Evolutionary conservation across 805 yeast species (phyloP).

Genomic region (Naumovozyma castellii): DNA sequence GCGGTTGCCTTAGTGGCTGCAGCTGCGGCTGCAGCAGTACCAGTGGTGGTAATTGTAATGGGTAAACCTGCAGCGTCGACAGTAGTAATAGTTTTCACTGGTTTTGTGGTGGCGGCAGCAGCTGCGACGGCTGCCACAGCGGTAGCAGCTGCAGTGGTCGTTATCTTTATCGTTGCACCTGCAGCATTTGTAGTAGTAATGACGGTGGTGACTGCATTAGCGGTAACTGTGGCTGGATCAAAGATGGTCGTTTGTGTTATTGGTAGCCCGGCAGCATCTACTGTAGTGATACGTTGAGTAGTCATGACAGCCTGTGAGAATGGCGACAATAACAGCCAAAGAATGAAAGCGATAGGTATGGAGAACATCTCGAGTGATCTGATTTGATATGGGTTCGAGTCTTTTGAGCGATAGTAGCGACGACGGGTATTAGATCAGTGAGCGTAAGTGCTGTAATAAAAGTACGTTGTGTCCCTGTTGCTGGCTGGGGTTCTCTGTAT

Average conservation of each 20-base stretch:
- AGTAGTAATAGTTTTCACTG: constrained; percentile 16
- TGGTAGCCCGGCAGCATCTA: constrained; percentile 26
- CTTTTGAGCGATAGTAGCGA: neutral
- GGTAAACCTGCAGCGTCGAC: constrained; percentile 22
- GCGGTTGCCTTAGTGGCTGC: constrained; percentile 14
- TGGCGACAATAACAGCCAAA: constrained; percentile 7
- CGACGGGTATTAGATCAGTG: neutral
- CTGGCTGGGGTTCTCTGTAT: no score
- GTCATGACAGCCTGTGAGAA: constrained; percentile 15
- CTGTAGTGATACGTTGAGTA: constrained; percentile 15
- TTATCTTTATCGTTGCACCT: no score
- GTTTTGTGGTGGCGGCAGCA: constrained; percentile 9
- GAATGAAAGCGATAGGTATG: constrained; percentile 1
- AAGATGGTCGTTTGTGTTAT: no score
- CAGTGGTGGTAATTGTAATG: constrained; percentile 19
- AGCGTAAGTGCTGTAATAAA: neutral
- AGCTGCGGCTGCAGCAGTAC: constrained; percentile 30
- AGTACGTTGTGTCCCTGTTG: no score
- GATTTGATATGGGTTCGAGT: neutral
- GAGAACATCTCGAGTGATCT: neutral
- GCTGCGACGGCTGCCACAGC: constrained; percentile 15
- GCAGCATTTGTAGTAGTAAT: constrained; percentile 22
- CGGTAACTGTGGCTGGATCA: constrained; percentile 12
- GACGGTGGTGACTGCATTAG: constrained; percentile 23
- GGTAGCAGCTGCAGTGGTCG: constrained; percentile 17